Evolutionary conservation across 306 rosid species (phyloP), one percentile per base, ranked within the genome.

Genomic region (Sechiopsis laciniata): DNA sequence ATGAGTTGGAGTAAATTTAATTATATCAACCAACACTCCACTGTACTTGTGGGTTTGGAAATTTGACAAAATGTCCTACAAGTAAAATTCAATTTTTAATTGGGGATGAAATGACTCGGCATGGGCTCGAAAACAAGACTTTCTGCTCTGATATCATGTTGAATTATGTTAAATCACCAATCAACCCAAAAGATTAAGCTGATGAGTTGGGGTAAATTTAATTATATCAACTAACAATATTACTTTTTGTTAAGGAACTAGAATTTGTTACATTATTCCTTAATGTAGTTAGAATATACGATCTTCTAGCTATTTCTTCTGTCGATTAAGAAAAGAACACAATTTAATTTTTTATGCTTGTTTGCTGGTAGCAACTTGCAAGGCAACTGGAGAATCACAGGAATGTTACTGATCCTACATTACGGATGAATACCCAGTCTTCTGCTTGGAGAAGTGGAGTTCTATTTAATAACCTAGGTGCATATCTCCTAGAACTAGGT

Each of bases 401-500:
- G 76, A 80, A 81, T 87, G 82, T 88, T 76, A 84, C 86, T 51
- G 93, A 91, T 84, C 76, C 87, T 64, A 60, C 80, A 16, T 48
- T 59, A 82, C 86, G 99, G 75, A 78, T 78, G 85, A 83, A 75
- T 75, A 76, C 79, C 68, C 97, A 95, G 74, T 79, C 93, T 45
- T 79, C 74, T 76, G 92, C 91, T 51, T 71, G 61, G 84, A 87
- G 93, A 79, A 87, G 82, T 35, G 99, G 99, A 83, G 75, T 78
- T 35, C 72, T 83, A 69, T 80, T 88, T 75, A 86, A 95, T 79
- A 89, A 89, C 83, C 88, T 95, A 45, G 99, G 99, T 76, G 97
- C 96, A 53, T 82, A 83, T 82, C 82, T 95, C 56, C 97, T 95
- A 55, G 97, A 95, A 90, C 97, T 95, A 78, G 97, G 99, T 74